Conservation (phyloP, 805 yeast genomes). For the Groenewaldozyma salmanticensis region DNA sequence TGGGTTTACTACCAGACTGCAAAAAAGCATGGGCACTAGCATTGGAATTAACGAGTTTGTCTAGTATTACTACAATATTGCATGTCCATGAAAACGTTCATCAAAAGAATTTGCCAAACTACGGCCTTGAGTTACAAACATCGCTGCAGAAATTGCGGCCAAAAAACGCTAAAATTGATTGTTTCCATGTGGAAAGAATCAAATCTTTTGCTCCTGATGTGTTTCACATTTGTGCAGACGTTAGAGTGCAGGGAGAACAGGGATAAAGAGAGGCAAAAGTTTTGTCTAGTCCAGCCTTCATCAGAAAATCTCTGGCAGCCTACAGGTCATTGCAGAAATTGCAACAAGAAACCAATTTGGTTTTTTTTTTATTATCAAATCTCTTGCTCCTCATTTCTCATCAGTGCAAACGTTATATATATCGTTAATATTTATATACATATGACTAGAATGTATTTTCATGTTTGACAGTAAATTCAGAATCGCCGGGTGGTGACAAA, state of each 20-base stretch:
- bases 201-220: conserved; percentile 85
- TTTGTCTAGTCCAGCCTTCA: too few species aligned
- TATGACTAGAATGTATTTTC: too few species aligned
- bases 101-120: conserved; percentile 30
- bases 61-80: conserved; percentile 12
- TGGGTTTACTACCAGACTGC: conserved; percentile 73
- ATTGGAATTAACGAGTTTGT: conserved; percentile 12
- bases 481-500: not conserved
- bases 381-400: too few species aligned
- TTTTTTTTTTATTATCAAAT: too few species aligned
- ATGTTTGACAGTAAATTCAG: too few species aligned
- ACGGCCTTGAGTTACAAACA: conserved; percentile 20
- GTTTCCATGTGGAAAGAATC: conserved; percentile 47
- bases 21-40: conserved; percentile 50
- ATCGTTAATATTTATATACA: too few species aligned
- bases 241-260: conserved; percentile 7
- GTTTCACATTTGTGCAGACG: conserved; percentile 62
- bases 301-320: too few species aligned
- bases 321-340: too few species aligned
- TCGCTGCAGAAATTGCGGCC: conserved; percentile 3
- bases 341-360: too few species aligned
- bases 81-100: conserved; percentile 77
- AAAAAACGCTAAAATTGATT: conserved; percentile 8
- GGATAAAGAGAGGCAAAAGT: not conserved
- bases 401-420: too few species aligned